Percentiles rank a stretch among this genome's conserved stretches.
Conservation (phyloP, 140 eudicot genomes). For the Stevia rebaudiana region DNA sequence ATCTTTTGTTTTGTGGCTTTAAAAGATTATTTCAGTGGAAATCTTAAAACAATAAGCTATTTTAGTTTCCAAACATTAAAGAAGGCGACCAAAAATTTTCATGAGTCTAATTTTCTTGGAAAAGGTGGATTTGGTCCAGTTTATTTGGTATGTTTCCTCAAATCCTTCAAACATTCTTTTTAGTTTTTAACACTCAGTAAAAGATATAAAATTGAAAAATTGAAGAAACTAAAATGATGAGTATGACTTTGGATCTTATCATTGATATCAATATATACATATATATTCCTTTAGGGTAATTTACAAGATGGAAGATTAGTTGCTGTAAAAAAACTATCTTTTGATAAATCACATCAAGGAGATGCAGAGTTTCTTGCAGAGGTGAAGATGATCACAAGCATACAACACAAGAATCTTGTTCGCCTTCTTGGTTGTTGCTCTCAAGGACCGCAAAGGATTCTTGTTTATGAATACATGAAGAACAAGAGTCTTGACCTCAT, state of each 20-base stretch:
- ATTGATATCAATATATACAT: not conserved
- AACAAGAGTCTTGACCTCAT: constrained; percentile 67
- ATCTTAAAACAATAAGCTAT: constrained; percentile 45
- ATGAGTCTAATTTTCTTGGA: constrained; percentile 59
- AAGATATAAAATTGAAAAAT: not conserved
- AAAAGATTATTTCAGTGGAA: constrained; percentile 40
- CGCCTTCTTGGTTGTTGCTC: constrained; percentile 75
- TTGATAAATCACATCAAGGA: constrained; percentile 73
- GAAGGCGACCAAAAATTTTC: constrained; percentile 67
- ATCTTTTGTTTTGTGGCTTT: constrained; percentile 21
- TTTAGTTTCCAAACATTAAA: constrained; percentile 43
- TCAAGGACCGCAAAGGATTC: constrained; percentile 57
- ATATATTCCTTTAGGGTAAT: constrained; percentile 39
- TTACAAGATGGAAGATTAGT: constrained; percentile 53
- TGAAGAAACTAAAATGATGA: not conserved
- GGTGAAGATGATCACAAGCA: constrained; percentile 68
- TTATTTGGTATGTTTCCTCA: constrained; percentile 42
- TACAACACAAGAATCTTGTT: constrained; percentile 77
- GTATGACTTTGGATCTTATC: not conserved
- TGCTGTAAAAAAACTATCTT: constrained; percentile 52
- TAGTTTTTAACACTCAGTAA: not conserved
- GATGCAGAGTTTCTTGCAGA: constrained; percentile 63
- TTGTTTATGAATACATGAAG: constrained; percentile 72
- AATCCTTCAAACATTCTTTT: not conserved
- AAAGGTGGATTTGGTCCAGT: constrained; percentile 79